phyloP scores from a whole-genome alignment of 208 protist genomes.

The Wallacemonas collosoma region DNA sequence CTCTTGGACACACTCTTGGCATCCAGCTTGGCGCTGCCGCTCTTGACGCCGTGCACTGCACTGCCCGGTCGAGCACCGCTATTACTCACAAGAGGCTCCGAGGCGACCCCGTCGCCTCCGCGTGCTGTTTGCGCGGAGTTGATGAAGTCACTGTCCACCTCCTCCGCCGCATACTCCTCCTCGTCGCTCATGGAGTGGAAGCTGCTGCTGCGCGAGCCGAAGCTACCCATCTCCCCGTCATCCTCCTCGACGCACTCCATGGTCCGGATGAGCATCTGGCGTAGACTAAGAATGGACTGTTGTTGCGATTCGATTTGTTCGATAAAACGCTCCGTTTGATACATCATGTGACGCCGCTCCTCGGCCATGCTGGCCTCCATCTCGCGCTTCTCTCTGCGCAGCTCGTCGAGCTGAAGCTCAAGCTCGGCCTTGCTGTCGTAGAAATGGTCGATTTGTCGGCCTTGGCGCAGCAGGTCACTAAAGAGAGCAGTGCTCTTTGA shows the following conservation, averaged over 20 bases:
- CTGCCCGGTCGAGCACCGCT: neutral
- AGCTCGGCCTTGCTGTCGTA: constrained; percentile 60
- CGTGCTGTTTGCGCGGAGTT: constrained; percentile 3
- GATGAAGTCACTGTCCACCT: constrained; percentile 5
- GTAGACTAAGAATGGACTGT: constrained; percentile 77
- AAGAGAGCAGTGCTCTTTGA: constrained; percentile 86
- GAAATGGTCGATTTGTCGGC: constrained; percentile 70
- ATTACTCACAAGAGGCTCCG: neutral
- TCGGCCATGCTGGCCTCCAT: constrained; percentile 57
- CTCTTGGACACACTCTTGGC: neutral
- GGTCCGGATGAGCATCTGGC: constrained; percentile 80
- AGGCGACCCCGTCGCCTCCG: neutral
- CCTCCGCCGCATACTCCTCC: constrained; percentile 20
- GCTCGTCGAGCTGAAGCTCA: constrained; percentile 66
- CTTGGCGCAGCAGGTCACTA: constrained; percentile 79
- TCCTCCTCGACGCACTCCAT: constrained; percentile 47
- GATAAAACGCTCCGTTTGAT: constrained; percentile 68
- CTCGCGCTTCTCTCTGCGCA: constrained; percentile 62
- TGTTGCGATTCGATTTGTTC: constrained; percentile 86
- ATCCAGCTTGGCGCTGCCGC: neutral
- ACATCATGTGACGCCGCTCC: constrained; percentile 65
- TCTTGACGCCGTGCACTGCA: neutral
- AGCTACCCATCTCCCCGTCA: constrained; percentile 15
- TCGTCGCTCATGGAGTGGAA: constrained; percentile 21
- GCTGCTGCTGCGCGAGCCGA: constrained; percentile 12